Percentiles rank a stretch among this genome's conserved stretches.
Evolutionary conservation across 2,329 filamentous ascomycete species (phyloP).

Genomic region (Aspergillus sp.): DNA sequence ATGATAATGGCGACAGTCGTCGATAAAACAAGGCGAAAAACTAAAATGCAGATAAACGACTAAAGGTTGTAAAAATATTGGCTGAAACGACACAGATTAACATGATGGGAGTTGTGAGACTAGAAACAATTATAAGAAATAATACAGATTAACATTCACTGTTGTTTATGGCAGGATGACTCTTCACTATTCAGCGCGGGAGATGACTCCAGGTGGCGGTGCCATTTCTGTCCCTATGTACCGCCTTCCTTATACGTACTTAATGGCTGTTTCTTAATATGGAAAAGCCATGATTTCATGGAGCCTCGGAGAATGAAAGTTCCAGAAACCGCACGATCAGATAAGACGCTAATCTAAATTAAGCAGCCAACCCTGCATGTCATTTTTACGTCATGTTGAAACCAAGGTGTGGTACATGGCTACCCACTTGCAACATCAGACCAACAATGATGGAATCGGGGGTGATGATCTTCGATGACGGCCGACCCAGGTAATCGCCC

Average conservation of each 20-base stretch:
- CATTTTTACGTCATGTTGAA: slow-evolving; percentile 15
- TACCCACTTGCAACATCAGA: not conserved
- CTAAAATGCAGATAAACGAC: not conserved
- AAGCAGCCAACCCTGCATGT: not conserved
- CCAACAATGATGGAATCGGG: not conserved
- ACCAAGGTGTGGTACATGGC: not conserved
- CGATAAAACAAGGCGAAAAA: not conserved
- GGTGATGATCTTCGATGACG: slow-evolving; percentile 2
- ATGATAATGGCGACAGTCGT: not conserved
- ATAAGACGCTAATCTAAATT: not conserved
- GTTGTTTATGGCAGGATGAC: slow-evolving; percentile 2
- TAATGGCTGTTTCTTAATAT: not conserved
- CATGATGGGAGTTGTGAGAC: slow-evolving; percentile 19
- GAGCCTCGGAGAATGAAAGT: not conserved
- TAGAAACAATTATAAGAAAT: slow-evolving; percentile 5
- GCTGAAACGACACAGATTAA: slow-evolving; percentile 11
- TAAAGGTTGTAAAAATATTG: slow-evolving; percentile 3
- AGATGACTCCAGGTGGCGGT: not conserved
- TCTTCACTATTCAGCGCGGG: not conserved
- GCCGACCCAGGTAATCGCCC: not conserved
- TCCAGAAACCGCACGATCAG: not conserved
- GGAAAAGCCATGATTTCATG: not conserved
- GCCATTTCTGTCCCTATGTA: not conserved
- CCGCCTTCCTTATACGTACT: not conserved
- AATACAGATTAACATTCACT: too few species aligned